These are phyloP conservation scores for Leucosporidium yakuticum DNA, from an alignment of 768 basidiomycete genomes.

Conservation along the genomic window DNA sequence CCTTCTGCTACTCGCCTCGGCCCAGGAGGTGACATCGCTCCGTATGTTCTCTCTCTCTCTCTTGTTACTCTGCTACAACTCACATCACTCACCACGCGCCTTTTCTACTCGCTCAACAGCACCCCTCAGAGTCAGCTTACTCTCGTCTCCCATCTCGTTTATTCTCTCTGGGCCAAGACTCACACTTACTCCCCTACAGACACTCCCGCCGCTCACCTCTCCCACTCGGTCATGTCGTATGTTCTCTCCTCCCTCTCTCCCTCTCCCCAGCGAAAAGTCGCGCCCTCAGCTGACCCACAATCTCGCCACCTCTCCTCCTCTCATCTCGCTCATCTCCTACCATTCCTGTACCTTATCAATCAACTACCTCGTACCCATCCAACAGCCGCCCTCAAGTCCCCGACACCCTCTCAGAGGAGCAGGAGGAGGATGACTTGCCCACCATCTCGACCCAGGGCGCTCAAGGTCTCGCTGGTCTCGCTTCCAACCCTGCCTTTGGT, in stretches of 20 bases:
- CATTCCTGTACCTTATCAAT: neutral
- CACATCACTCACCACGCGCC: no score
- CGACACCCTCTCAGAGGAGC: constrained; percentile 36
- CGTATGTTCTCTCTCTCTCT: neutral
- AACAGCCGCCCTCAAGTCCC: constrained; percentile 37
- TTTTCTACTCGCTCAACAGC: neutral
- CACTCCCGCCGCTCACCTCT: constrained; percentile 34
- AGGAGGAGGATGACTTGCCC: constrained; percentile 35
- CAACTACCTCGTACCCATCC: neutral
- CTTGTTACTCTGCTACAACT: neutral
- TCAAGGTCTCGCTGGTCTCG: constrained; percentile 32
- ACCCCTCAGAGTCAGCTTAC: neutral
- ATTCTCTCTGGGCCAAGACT: no score
- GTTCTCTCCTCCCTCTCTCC: neutral
- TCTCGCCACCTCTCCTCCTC: neutral
- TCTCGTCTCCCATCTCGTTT: neutral
- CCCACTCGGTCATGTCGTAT: constrained; percentile 28
- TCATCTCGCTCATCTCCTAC: neutral
- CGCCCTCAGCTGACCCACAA: neutral
- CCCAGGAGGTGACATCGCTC: constrained; percentile 1
- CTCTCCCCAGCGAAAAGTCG: neutral
- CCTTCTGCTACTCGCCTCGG: neutral
- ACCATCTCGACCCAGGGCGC: constrained; percentile 34
- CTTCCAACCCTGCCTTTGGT: constrained; percentile 37
- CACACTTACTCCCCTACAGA: constrained; percentile 5